Evolutionary conservation across 1,284 basidiomycete genomes (phyloP).

Genomic region (Termitomyces sp.): DNA sequence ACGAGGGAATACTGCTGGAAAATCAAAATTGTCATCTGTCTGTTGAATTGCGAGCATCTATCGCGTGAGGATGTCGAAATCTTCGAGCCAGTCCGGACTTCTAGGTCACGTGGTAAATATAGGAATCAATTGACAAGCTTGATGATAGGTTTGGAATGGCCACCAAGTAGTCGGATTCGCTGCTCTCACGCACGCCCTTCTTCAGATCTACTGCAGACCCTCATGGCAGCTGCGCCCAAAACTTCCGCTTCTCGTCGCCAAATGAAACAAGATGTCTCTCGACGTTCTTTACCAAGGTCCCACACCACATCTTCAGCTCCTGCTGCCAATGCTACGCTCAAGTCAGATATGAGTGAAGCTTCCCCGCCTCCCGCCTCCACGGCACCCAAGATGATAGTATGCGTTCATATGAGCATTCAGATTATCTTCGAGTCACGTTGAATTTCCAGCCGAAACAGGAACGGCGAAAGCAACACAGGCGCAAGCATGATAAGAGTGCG

Average conservation of each 20-base stretch:
- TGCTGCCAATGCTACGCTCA: neutral
- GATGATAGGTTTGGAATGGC: neutral
- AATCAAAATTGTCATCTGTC: too few relatives aligned
- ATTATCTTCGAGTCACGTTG: neutral
- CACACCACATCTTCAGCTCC: neutral
- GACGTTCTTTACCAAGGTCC: neutral
- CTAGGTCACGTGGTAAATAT: neutral
- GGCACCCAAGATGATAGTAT: neutral
- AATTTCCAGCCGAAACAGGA: neutral
- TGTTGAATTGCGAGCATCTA: too few relatives aligned
- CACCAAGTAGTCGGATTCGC: neutral
- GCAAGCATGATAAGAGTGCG: neutral
- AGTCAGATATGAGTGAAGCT: neutral
- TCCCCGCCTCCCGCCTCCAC: too few relatives aligned
- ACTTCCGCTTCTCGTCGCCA: constrained; percentile 4
- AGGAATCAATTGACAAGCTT: neutral
- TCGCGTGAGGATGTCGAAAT: too few relatives aligned
- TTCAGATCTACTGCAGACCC: neutral
- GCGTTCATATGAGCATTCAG: neutral
- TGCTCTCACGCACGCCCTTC: neutral
- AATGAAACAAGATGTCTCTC: neutral
- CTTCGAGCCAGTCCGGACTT: too few relatives aligned
- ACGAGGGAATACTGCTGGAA: too few relatives aligned
- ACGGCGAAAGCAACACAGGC: neutral
- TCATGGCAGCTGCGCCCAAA: neutral